phyloP scores from a whole-genome alignment of 192 early-diverging fungal genomes.

The Phlyctochytrium arcticum region DNA sequence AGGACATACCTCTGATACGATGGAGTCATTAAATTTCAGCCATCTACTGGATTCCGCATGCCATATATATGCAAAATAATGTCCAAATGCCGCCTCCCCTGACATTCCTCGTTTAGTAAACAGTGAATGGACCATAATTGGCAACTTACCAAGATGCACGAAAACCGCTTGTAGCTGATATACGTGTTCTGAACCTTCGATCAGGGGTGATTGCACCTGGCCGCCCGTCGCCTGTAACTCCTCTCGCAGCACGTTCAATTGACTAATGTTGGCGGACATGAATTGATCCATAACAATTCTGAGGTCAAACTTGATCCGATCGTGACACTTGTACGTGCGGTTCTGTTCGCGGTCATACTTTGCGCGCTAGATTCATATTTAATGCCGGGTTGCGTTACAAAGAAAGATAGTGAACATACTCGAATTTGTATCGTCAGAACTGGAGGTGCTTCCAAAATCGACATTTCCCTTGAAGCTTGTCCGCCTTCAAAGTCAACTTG shows the following conservation, averaged over 20 bases:
- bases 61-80: constrained; percentile 39
- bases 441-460: constrained; percentile 21
- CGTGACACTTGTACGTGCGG: constrained; percentile 26
- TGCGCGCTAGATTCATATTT: constrained; percentile 34
- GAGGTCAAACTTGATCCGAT: constrained; percentile 25
- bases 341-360: constrained; percentile 23
- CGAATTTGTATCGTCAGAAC: constrained; percentile 31
- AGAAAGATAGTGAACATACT: too few species aligned
- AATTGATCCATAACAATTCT: constrained; percentile 29
- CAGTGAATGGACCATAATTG: not conserved
- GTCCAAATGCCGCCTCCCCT: constrained; percentile 40
- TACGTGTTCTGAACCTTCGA: not conserved
- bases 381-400: too few species aligned
- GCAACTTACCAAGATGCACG: constrained; percentile 22
- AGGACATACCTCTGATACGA: constrained; percentile 26
- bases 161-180: constrained; percentile 37
- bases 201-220: not conserved
- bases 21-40: constrained; percentile 40
- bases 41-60: constrained; percentile 22
- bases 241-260: too few species aligned
- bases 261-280: too few species aligned
- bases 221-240: too few species aligned
- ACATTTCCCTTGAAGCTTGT: not conserved
- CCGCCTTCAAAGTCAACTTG: constrained; percentile 32
- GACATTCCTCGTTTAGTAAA: not conserved